phyloP scores from a whole-genome alignment of 2,329 filamentous ascomycete species.

The Thielaviopsis musarum region DNA sequence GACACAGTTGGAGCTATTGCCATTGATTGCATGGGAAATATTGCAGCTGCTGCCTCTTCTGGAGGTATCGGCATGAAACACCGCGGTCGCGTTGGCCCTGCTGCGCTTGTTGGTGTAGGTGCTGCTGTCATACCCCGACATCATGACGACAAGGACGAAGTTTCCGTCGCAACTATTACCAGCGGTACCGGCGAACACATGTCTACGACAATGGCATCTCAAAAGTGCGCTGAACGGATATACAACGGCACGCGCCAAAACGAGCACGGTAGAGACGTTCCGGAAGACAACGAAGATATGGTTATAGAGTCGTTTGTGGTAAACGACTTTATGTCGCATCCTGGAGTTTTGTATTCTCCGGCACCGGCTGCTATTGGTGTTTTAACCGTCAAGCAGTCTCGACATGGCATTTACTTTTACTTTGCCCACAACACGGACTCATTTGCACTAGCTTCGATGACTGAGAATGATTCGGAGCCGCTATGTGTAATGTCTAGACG shows the following conservation, averaged over 20 bases:
- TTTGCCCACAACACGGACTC: constrained; percentile 94
- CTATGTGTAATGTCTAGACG: constrained; percentile 53
- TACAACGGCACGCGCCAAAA: constrained; percentile 51
- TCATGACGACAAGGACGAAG: constrained; percentile 47
- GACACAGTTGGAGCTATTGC: constrained; percentile 96
- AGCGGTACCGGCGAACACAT: constrained; percentile 97
- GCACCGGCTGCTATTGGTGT: constrained; percentile 82
- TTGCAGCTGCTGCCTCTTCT: constrained; percentile 89
- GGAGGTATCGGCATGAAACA: constrained; percentile 99
- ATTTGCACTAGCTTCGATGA: constrained; percentile 78
- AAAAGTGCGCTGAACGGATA: constrained; percentile 69
- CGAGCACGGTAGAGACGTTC: constrained; percentile 41
- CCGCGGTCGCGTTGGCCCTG: constrained; percentile 75
- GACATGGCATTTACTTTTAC: constrained; percentile 62
- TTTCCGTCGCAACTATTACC: constrained; percentile 67
- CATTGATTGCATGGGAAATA: constrained; percentile 68
- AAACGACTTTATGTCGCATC: constrained; percentile 85
- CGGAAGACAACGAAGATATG: constrained; percentile 60
- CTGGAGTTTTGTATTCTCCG: constrained; percentile 62
- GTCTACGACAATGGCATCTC: constrained; percentile 84
- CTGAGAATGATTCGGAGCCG: constrained; percentile 56
- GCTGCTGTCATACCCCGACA: constrained; percentile 74
- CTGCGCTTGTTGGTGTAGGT: constrained; percentile 80
- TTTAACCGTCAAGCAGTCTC: constrained; percentile 73
- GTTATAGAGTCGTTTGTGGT: constrained; percentile 60